A percentile compares a stretch with the other conserved stretches of the same genome.
Evolutionary conservation across 208 protist species (phyloP).

Genomic region (Trypanosoma conorhini): DNA sequence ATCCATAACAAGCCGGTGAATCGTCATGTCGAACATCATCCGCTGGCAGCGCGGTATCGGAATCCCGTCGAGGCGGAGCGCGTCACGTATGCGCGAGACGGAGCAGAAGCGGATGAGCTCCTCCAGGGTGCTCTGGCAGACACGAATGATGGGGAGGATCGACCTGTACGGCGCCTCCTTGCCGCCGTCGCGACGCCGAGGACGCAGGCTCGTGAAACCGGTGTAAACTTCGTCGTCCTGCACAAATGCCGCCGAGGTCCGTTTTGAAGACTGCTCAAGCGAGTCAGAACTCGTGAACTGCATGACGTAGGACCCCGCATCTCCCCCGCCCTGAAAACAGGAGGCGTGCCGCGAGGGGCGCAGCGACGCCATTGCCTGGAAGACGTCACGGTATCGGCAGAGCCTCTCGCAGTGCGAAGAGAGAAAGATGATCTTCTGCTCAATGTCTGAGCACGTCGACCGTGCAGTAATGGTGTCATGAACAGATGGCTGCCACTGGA

Average conservation of each 20-base stretch:
- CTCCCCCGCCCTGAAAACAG: not conserved
- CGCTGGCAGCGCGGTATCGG: constrained; percentile 59
- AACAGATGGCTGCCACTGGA: constrained; percentile 57
- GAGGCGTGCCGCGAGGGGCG: constrained; percentile 18
- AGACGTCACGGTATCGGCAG: constrained; percentile 51
- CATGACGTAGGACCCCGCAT: not conserved
- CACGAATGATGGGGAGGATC: constrained; percentile 42
- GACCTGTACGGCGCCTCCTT: constrained; percentile 22
- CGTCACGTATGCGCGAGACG: constrained; percentile 39
- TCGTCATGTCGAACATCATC: constrained; percentile 66
- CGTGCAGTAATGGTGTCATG: constrained; percentile 49
- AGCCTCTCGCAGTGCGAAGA: constrained; percentile 47
- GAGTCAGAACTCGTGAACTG: not conserved
- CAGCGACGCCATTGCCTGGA: constrained; percentile 46
- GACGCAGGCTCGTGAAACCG: not conserved
- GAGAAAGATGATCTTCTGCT: constrained; percentile 46
- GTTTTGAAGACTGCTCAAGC: not conserved
- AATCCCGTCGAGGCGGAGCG: constrained; percentile 51
- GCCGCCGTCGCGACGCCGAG: not conserved
- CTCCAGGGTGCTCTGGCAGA: constrained; percentile 48
- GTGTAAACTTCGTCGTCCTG: not conserved
- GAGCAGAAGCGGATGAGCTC: constrained; percentile 74
- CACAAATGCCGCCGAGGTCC: not conserved
- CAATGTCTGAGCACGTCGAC: constrained; percentile 29
- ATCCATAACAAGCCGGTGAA: constrained; percentile 74